Percentiles rank a stretch among this genome's conserved stretches.
Conservation (phyloP, 208 protist genomes). For the Leishmania aethiopica region DNA sequence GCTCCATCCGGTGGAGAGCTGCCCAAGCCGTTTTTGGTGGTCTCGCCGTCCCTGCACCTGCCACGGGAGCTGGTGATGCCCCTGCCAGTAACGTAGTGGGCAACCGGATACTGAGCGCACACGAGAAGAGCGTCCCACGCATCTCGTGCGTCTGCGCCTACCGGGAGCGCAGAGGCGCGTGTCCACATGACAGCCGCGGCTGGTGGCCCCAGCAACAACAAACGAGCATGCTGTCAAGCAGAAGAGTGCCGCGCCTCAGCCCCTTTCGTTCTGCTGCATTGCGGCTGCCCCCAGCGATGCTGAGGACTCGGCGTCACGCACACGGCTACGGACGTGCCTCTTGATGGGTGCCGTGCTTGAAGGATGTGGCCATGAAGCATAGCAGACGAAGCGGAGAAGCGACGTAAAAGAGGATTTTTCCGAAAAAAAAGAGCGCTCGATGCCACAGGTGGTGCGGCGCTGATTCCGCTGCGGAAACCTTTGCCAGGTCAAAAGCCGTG, state of each 20-base stretch:
- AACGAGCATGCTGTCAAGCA: background rate
- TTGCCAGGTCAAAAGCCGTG: background rate
- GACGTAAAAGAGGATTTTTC: background rate
- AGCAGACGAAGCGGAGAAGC: background rate
- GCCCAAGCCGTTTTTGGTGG: conserved; percentile 76
- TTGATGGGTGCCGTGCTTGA: background rate
- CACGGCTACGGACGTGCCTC: background rate
- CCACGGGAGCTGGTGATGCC: conserved; percentile 54
- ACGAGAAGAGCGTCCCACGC: background rate
- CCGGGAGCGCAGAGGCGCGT: background rate
- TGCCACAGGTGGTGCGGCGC: background rate
- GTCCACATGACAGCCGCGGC: background rate
- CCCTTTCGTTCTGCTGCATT: background rate
- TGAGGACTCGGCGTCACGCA: background rate
- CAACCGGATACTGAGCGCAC: background rate
- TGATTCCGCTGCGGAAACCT: background rate
- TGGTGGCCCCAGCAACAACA: background rate
- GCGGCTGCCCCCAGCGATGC: background rate
- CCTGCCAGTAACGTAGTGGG: conserved; percentile 23
- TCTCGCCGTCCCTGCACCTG: conserved; percentile 69
- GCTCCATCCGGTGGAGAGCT: conserved; percentile 63
- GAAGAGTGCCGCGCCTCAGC: background rate
- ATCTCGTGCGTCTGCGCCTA: background rate
- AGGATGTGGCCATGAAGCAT: background rate
- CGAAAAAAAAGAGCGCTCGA: no score